Evolutionary conservation across 108 stramenopile species (phyloP), one percentile per base, ranked within the genome.

Genomic region (Skeletonema potamos): DNA sequence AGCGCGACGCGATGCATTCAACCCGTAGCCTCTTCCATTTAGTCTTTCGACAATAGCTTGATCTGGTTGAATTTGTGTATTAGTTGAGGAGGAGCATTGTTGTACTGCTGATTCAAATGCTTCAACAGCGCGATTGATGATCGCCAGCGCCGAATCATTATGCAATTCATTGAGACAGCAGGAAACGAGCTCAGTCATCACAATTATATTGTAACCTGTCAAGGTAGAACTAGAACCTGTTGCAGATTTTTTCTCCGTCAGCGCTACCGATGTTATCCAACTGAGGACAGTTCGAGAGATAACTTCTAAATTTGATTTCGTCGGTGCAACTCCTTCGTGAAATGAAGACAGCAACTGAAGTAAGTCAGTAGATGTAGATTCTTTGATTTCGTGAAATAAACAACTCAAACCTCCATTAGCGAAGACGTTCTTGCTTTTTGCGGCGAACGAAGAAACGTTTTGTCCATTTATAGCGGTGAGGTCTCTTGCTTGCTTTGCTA

Each of bases 1-100:
- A 34, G 93, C 86, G 29, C 93, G 77, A 29, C 73, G 77, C 8
- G 93, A 85, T 20, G 82, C 91, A 76, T 89, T 89, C 34, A 76
- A 74, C 9, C 65, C 66, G 68, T 91, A 93, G 7, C 92, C 92
- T 46, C 85, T 76, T n/a, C 72, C 70, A 46, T 68, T 39, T 10
- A 88, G 77, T 48, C 73, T 59, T 18, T 62, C 64, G 0, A 82
- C 82, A 63, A 88, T 67, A 54, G 59, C 20, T 55, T 20, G 66
- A 58, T 67, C 77, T 28, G 81, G 72, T 29, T 80, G 54, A 28
- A 37, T 34, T 27, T 46, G 29, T 13, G 26, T 27, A 13, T 13
- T 46, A 29, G 22, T 27, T 22, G 37, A 55, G 30, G 62, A 22
- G 44, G 28, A 46, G 48, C 22, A 36, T 17, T 60, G 27, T 27